Conservation (phyloP, 768 basidiomycete genomes). For the Panus rudis region DNA sequence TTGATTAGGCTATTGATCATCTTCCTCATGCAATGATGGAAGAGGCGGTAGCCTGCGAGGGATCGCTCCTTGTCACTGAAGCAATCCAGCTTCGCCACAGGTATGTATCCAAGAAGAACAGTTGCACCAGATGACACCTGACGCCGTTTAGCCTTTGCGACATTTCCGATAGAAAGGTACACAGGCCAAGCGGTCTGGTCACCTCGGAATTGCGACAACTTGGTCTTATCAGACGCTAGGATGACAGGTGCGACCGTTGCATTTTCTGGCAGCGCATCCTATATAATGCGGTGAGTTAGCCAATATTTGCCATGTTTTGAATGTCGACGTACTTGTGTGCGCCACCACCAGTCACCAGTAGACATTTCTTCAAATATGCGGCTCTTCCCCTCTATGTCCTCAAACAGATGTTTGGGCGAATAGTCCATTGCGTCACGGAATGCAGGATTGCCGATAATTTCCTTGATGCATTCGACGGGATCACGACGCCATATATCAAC, state of each 20-base stretch:
- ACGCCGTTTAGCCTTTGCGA: conserved; percentile 14
- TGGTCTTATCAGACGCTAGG: conserved; percentile 24
- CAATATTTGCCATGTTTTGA: too few relatives aligned
- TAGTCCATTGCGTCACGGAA: conserved; percentile 4
- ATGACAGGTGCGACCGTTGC: conserved; percentile 24
- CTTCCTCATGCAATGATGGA: conserved; percentile 15
- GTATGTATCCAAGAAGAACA: conserved; percentile 22
- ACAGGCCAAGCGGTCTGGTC: conserved; percentile 25
- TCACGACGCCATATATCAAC: conserved; percentile 21
- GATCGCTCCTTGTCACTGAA: conserved; percentile 5
- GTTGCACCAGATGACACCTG: conserved; percentile 9
- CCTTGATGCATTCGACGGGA: conserved; percentile 25
- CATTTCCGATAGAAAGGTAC: conserved; percentile 26
- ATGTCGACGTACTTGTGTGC: conserved; percentile 36
- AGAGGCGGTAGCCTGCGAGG: conserved; percentile 14
- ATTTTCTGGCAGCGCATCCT: conserved; percentile 14
- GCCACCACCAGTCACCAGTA: conserved; percentile 41
- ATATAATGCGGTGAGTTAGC: too few relatives aligned
- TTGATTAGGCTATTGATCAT: conserved; percentile 13
- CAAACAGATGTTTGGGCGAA: conserved; percentile 1
- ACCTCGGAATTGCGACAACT: conserved; percentile 15
- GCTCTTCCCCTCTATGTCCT: conserved; percentile 1
- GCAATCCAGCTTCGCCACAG: conserved; percentile 22
- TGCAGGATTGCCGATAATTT: conserved; percentile 5
- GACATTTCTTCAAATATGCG: conserved; percentile 16